A percentile compares a stretch with the other conserved stretches of the same genome.
These are phyloP conservation scores for Metschnikowia anglica DNA, from an alignment of 805 yeast genomes.

Conservation along the genomic window DNA sequence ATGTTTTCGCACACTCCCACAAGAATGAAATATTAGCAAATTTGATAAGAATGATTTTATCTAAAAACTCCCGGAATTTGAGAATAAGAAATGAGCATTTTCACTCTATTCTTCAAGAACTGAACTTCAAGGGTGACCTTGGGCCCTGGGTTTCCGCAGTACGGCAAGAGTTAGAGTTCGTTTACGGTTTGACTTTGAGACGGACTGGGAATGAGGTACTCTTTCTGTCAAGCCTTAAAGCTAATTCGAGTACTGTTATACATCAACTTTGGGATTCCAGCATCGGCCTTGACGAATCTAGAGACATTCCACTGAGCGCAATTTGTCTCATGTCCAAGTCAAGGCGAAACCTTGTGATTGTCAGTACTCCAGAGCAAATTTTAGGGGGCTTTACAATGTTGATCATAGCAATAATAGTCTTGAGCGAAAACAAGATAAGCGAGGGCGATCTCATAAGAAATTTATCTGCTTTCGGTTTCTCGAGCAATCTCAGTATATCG, in stretches of 20 bases:
- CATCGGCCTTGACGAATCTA: conserved; percentile 1
- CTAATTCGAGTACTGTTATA: conserved; percentile 24
- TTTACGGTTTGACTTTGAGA: conserved; percentile 30
- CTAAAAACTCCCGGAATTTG: conserved; percentile 14
- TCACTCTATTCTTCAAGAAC: conserved; percentile 13
- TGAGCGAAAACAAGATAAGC: conserved; percentile 32
- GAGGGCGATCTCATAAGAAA: conserved; percentile 26
- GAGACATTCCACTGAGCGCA: conserved; percentile 1
- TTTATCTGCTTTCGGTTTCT: conserved; percentile 28
- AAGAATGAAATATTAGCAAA: conserved; percentile 9
- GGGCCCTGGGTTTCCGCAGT: conserved; percentile 24
- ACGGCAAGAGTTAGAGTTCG: conserved; percentile 20
- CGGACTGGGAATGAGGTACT: conserved; percentile 19
- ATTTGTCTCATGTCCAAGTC: conserved; percentile 24
- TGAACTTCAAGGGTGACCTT: conserved; percentile 20
- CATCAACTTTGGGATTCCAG: conserved; percentile 26
- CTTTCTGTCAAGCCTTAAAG: conserved; percentile 24
- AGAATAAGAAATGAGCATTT: conserved; percentile 18
- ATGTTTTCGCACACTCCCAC: not conserved
- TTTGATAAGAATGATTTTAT: conserved; percentile 15
- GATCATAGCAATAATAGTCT: conserved; percentile 29
- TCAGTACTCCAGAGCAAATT: conserved; percentile 28
- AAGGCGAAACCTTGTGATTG: conserved; percentile 20
- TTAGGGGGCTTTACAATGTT: conserved; percentile 33
- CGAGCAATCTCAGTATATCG: conserved; percentile 21